Evolutionary conservation across 1,284 basidiomycete species (phyloP).

Genomic region (Abortiporus biennis): DNA sequence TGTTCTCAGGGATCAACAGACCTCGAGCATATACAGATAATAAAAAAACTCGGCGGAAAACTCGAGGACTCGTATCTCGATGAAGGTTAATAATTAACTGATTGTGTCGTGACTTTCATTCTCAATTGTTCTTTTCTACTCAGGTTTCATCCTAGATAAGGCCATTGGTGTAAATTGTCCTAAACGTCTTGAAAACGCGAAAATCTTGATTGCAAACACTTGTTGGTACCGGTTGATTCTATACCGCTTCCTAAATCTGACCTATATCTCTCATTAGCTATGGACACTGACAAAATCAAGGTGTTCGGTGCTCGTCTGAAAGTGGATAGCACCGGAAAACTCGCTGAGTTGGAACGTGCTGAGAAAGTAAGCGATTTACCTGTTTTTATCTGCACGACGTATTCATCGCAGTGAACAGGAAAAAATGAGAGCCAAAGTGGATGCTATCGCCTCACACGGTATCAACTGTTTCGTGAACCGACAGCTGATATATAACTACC

Average conservation of each 20-base stretch:
- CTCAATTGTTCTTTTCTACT: not conserved
- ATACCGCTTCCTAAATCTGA: not conserved
- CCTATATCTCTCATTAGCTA: conserved; percentile 48
- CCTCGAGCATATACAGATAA: conserved; percentile 98
- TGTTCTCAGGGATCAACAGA: conserved; percentile 79
- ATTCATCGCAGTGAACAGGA: conserved; percentile 45
- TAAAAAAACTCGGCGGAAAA: conserved; percentile 99
- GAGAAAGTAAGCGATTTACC: conserved; percentile 54
- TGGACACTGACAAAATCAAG: conserved; percentile 99
- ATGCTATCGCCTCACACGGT: conserved; percentile 90
- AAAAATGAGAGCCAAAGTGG: conserved; percentile 99
- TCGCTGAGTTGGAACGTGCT: conserved; percentile 96
- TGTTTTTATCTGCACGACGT: not conserved
- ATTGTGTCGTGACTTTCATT: not conserved
- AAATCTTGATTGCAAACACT: conserved; percentile 97
- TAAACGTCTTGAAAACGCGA: conserved; percentile 91
- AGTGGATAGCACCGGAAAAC: conserved; percentile 93
- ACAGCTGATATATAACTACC: conserved; percentile 99
- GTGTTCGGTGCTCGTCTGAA: conserved; percentile 96
- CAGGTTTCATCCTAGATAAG: conserved; percentile 98
- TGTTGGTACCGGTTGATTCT: conserved; percentile 43
- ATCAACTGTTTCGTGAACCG: conserved; percentile 99
- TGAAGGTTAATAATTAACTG: conserved; percentile 85
- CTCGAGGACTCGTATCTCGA: conserved; percentile 98
- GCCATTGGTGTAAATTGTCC: conserved; percentile 93